Percentiles rank a stretch among this genome's conserved stretches.
Evolutionary conservation across 495 filamentous ascomycete genomes (phyloP).

Genomic region (Apiosordaria backusii): DNA sequence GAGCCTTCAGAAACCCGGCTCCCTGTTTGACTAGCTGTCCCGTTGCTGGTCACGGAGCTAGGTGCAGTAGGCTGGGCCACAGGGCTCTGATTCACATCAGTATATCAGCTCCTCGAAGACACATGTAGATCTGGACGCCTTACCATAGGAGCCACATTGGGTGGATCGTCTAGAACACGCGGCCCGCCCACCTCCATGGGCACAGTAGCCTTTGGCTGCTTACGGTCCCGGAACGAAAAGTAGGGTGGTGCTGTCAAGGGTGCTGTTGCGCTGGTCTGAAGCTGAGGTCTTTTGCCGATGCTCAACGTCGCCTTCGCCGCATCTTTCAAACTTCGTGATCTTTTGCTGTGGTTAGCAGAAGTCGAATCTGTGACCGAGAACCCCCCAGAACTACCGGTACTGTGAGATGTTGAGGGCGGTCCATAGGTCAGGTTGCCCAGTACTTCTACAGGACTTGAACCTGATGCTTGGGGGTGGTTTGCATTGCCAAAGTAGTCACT

Average conservation of each 20-base stretch:
- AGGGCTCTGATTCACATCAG: not conserved
- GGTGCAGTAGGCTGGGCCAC: slow-evolving; percentile 1
- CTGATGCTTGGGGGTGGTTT: slow-evolving; percentile 1
- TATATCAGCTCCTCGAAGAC: not conserved
- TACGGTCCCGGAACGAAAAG: slow-evolving; percentile 16
- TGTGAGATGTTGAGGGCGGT: slow-evolving; percentile 22
- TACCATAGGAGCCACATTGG: not conserved
- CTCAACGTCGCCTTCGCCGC: slow-evolving; percentile 25
- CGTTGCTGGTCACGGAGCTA: slow-evolving; percentile 13
- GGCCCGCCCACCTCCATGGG: not conserved
- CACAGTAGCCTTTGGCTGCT: slow-evolving; percentile 6
- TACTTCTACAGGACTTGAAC: not conserved
- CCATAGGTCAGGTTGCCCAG: slow-evolving; percentile 2
- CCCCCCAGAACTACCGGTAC: slow-evolving; percentile 16
- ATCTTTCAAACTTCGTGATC: slow-evolving; percentile 27
- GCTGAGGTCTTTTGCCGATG: slow-evolving; percentile 17
- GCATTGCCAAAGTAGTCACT: slow-evolving; percentile 28
- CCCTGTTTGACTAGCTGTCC: slow-evolving; percentile 13
- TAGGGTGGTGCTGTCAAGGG: slow-evolving; percentile 17
- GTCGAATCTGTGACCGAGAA: slow-evolving; percentile 20
- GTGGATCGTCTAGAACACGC: not conserved
- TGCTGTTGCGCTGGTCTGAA: slow-evolving; percentile 5
- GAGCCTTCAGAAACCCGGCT: slow-evolving; percentile 41
- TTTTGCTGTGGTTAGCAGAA: slow-evolving; percentile 19
- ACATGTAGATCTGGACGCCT: not conserved